Conservation (phyloP, 1,139 yeast genomes). For the Hyphopichia fennica region DNA sequence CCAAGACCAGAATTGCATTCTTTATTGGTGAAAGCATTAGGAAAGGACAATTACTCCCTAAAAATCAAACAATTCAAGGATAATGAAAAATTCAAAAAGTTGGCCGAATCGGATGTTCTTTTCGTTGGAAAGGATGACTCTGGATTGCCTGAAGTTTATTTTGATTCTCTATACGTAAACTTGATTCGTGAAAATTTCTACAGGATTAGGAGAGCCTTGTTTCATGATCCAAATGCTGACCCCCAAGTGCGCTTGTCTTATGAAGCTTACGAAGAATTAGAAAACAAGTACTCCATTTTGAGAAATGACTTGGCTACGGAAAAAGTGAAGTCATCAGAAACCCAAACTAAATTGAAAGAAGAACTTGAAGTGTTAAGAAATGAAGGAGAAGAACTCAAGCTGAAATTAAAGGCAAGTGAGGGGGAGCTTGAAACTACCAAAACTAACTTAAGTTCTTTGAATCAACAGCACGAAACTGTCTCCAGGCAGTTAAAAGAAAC, state of each 20-base stretch:
- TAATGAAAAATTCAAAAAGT: slow-evolving; percentile 53
- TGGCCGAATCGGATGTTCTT: slow-evolving; percentile 37
- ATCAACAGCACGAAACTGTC: slow-evolving; percentile 37
- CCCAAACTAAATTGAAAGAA: slow-evolving; percentile 20
- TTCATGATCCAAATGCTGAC: slow-evolving; percentile 70
- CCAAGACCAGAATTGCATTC: slow-evolving; percentile 63
- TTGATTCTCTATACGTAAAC: slow-evolving; percentile 62
- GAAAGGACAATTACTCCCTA: slow-evolving; percentile 75
- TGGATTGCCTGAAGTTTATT: slow-evolving; percentile 83
- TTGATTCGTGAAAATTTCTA: slow-evolving; percentile 69
- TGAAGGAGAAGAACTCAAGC: slow-evolving; percentile 23
- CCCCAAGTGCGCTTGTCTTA: slow-evolving; percentile 68
- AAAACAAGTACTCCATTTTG: slow-evolving; percentile 33
- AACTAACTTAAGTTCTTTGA: slow-evolving; percentile 19
- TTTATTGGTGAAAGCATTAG: slow-evolving; percentile 67
- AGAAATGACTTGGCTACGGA: slow-evolving; percentile 25
- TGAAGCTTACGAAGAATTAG: slow-evolving; percentile 68
- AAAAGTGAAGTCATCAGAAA: slow-evolving; percentile 22
- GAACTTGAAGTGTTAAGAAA: slow-evolving; percentile 30
- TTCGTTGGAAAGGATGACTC: slow-evolving; percentile 58
- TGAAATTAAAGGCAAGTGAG: slow-evolving; percentile 13
- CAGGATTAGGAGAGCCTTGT: slow-evolving; percentile 69
- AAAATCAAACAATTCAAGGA: slow-evolving; percentile 75
- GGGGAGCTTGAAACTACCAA: slow-evolving; percentile 22
- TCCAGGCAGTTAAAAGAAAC: slow-evolving; percentile 33